Evolutionary conservation across 345 rosid species (phyloP).

Genomic region (Lumnitzera littorea): DNA sequence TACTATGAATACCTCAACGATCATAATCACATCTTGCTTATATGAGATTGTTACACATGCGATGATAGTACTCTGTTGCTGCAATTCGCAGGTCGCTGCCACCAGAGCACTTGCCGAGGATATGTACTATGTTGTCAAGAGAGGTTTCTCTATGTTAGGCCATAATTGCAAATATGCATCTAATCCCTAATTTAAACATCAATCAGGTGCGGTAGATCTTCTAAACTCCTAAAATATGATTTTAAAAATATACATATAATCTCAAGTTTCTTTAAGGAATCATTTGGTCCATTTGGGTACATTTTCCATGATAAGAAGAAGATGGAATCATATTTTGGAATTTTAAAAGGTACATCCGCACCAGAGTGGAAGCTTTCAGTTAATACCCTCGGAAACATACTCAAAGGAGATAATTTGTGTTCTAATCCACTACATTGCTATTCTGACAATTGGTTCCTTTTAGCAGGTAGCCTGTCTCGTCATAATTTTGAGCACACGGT

Average conservation of each 20-base stretch:
- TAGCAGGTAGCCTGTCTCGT: conserved; percentile 51
- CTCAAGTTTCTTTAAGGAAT: too few relatives aligned
- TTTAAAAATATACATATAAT: too few relatives aligned
- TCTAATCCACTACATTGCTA: not conserved
- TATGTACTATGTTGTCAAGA: conserved; percentile 36
- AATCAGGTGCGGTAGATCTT: too few relatives aligned
- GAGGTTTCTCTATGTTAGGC: conserved; percentile 27
- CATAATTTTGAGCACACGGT: conserved; percentile 43
- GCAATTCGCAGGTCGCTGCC: conserved; percentile 57
- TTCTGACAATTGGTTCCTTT: not conserved
- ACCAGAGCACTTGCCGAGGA: conserved; percentile 58
- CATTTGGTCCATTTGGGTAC: too few relatives aligned
- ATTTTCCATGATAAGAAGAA: too few relatives aligned
- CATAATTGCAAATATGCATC: too few relatives aligned
- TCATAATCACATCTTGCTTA: not conserved
- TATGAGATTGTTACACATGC: not conserved
- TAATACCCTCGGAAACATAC: not conserved
- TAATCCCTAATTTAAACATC: too few relatives aligned
- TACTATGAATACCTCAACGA: not conserved
- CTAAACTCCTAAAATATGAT: too few relatives aligned
- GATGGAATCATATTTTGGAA: too few relatives aligned
- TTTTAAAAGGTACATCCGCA: too few relatives aligned
- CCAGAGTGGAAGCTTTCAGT: not conserved
- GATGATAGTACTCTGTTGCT: not conserved
- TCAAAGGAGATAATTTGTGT: not conserved